Conservation (phyloP, 1,284 basidiomycete species). For the Thelephora terrestris region DNA sequence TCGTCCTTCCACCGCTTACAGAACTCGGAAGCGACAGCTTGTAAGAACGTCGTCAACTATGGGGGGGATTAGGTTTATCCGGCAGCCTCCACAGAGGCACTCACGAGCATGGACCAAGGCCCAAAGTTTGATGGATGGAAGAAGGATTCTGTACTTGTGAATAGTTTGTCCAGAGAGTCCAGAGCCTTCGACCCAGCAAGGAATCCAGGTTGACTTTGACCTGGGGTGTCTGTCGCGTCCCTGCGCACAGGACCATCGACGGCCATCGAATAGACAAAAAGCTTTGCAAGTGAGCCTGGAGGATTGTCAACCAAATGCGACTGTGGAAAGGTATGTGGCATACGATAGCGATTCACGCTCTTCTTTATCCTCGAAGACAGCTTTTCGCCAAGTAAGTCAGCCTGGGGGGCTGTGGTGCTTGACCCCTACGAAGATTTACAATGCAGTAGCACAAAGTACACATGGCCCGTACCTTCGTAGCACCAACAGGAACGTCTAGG, state of each 20-base stretch:
- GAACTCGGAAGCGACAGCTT: constrained; percentile 76
- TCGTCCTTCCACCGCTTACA: constrained; percentile 79
- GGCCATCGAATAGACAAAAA: constrained; percentile 89
- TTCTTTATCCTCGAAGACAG: constrained; percentile 74
- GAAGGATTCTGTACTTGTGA: constrained; percentile 89
- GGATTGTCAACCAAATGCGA: constrained; percentile 2
- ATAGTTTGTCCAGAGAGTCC: constrained; percentile 79
- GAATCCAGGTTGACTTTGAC: constrained; percentile 36
- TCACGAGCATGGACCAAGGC: constrained; percentile 52
- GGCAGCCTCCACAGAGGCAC: constrained; percentile 10
- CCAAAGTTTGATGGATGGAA: constrained; percentile 86
- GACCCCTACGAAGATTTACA: constrained; percentile 34
- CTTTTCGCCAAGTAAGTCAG: constrained; percentile 54
- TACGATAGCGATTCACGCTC: constrained; percentile 60
- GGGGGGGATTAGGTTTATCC: neutral
- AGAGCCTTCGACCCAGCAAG: constrained; percentile 85
- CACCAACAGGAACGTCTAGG: constrained; percentile 65
- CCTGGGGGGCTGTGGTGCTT: constrained; percentile 54
- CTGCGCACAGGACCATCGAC: constrained; percentile 63
- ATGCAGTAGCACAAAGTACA: constrained; percentile 2
- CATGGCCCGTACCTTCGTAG: constrained; percentile 37
- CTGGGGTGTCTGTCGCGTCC: constrained; percentile 19
- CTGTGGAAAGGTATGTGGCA: constrained; percentile 14
- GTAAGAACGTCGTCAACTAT: constrained; percentile 68
- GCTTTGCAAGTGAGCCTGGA: constrained; percentile 71